These are phyloP conservation scores for Calonectria pauciramosa DNA, from an alignment of 2,329 filamentous ascomycete genomes.

Conservation along the genomic window DNA sequence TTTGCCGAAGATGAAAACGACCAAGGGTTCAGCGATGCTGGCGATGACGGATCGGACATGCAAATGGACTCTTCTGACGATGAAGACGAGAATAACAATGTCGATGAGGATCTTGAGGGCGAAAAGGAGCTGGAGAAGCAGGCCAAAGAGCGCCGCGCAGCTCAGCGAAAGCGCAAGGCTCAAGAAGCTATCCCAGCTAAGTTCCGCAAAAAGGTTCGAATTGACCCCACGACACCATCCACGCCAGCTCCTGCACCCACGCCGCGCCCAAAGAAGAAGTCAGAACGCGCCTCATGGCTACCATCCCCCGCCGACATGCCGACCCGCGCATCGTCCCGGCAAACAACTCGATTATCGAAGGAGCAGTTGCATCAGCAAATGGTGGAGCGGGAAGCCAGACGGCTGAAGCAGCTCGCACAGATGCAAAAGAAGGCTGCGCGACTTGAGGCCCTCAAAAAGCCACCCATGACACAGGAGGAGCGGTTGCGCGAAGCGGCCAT, in stretches of 20 bases:
- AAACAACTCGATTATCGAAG: slow-evolving; percentile 71
- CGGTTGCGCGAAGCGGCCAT: slow-evolving; percentile 84
- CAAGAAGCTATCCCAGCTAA: slow-evolving; percentile 80
- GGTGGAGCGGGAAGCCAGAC: slow-evolving; percentile 78
- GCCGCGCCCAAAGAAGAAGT: slow-evolving; percentile 71
- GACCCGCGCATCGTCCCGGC: slow-evolving; percentile 69
- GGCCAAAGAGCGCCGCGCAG: slow-evolving; percentile 76
- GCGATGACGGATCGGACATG: slow-evolving; percentile 78
- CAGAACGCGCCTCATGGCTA: slow-evolving; percentile 71
- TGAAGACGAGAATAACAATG: slow-evolving; percentile 81
- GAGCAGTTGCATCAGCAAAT: slow-evolving; percentile 78
- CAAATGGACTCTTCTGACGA: slow-evolving; percentile 89
- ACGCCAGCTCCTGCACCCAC: slow-evolving; percentile 55
- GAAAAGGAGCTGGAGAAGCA: slow-evolving; percentile 88
- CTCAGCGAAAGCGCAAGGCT: slow-evolving; percentile 84
- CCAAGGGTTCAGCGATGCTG: slow-evolving; percentile 77
- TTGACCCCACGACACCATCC: slow-evolving; percentile 66
- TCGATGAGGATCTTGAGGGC: slow-evolving; percentile 80
- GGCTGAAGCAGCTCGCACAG: slow-evolving; percentile 77
- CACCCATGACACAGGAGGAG: slow-evolving; percentile 88
- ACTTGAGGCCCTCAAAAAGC: slow-evolving; percentile 81
- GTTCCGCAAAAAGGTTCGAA: slow-evolving; percentile 82
- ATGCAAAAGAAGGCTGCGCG: slow-evolving; percentile 79
- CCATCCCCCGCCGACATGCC: slow-evolving; percentile 68
- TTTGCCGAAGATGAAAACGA: slow-evolving; percentile 81